A percentile compares a stretch with the other conserved stretches of the same genome.
Conservation (phyloP, 495 filamentous ascomycete species). For the Penicillium verhagenii region DNA sequence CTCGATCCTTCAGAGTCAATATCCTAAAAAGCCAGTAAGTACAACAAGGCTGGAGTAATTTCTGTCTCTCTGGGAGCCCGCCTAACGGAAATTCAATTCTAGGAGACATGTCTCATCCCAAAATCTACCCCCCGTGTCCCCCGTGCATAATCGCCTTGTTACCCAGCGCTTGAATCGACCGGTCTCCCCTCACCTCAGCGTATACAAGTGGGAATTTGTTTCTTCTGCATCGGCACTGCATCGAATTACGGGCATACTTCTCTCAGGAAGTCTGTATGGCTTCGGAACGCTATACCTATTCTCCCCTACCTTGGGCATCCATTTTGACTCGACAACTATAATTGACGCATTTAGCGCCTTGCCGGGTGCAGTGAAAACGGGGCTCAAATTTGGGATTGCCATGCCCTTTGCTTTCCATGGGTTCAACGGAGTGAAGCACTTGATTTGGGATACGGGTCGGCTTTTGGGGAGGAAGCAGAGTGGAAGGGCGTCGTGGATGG, state of each 20-base stretch:
- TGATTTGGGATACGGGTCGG: constrained; percentile 13
- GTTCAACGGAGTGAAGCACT: constrained; percentile 17
- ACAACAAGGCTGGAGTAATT: too few species aligned
- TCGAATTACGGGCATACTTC: constrained; percentile 56
- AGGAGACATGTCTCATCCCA: constrained; percentile 8
- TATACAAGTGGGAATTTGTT: constrained; percentile 77
- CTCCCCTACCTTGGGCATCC: constrained; percentile 68
- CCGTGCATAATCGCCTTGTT: constrained; percentile 50
- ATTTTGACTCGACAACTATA: constrained; percentile 66
- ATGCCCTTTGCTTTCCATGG: constrained; percentile 17
- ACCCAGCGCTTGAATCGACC: constrained; percentile 74
- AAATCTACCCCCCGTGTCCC: constrained; percentile 43
- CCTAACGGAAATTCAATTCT: background rate
- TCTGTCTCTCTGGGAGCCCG: too few species aligned
- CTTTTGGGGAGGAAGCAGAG: constrained; percentile 8
- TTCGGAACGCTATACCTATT: constrained; percentile 71
- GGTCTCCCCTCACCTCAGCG: constrained; percentile 70
- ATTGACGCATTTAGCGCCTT: constrained; percentile 65
- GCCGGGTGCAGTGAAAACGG: constrained; percentile 58
- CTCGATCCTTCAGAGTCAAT: background rate
- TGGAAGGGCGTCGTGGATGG: constrained; percentile 9
- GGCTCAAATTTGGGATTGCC: constrained; percentile 53
- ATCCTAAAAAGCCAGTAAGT: background rate
- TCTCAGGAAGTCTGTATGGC: constrained; percentile 59
- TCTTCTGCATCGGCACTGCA: constrained; percentile 52